Evolutionary conservation across 2,329 filamentous ascomycete genomes (phyloP).

Genomic region (Esteya vermicola): DNA sequence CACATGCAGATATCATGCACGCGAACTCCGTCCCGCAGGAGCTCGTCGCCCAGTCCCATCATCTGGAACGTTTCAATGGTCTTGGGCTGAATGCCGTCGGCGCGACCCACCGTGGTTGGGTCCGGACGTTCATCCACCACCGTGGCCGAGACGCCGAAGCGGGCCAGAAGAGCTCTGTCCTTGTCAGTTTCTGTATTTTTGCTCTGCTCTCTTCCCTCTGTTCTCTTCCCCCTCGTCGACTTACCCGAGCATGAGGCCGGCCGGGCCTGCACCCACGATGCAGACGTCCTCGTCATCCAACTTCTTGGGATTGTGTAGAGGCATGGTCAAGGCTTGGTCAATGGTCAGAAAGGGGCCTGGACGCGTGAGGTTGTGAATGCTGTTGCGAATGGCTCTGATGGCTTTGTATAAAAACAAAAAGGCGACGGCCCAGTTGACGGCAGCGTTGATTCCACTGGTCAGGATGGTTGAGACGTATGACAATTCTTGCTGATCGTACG

Average conservation of each 20-base stretch:
- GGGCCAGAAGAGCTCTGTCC: conserved; percentile 23
- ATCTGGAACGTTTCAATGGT: conserved; percentile 64
- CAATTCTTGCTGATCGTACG: too few relatives aligned
- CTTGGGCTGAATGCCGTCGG: conserved; percentile 64
- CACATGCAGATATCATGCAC: conserved; percentile 66
- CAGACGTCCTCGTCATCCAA: conserved; percentile 9
- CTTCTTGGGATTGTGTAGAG: neutral
- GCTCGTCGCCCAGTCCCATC: conserved; percentile 51
- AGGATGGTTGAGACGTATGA: too few relatives aligned
- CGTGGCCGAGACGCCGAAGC: conserved; percentile 40
- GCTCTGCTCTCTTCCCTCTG: neutral
- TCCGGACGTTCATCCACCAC: conserved; percentile 44
- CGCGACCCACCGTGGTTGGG: conserved; percentile 38
- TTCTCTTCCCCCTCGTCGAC: conserved; percentile 12
- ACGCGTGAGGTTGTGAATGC: too few relatives aligned
- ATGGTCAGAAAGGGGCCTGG: neutral
- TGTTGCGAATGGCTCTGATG: too few relatives aligned
- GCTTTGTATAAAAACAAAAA: too few relatives aligned
- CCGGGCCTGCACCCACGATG: conserved; percentile 15
- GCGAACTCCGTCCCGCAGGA: conserved; percentile 51
- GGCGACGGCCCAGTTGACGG: too few relatives aligned
- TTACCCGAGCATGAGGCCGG: conserved; percentile 23
- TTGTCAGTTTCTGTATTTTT: neutral
- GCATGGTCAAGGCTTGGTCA: too few relatives aligned
- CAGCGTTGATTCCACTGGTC: too few relatives aligned